Conservation (phyloP, 169 alveolate genomes). For the Cryptosporidium ubiquitum region DNA sequence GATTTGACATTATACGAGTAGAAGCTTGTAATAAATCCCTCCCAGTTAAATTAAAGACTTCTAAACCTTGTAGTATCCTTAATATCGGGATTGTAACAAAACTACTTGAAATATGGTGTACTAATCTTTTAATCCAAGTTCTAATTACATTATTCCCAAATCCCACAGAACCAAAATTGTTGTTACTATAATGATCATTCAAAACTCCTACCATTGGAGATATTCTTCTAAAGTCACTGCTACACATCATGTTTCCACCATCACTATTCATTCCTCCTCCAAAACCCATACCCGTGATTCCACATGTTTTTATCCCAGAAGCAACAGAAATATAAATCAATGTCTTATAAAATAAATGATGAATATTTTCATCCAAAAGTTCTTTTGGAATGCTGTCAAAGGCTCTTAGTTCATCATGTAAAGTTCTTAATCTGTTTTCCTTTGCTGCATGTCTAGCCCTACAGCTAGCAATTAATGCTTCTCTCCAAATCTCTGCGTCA, state of each 20-base stretch:
- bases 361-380: conserved; percentile 36
- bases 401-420: conserved; percentile 60
- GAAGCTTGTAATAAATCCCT: conserved; percentile 63
- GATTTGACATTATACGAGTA: background rate
- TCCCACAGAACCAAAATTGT: background rate
- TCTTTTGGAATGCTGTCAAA: conserved; percentile 56
- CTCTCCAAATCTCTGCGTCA: conserved; percentile 73
- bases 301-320: background rate
- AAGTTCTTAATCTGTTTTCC: conserved; percentile 39
- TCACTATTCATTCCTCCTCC: background rate
- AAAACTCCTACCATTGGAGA: background rate
- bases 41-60: conserved; percentile 29
- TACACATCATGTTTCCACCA: background rate
- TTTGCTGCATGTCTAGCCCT: conserved; percentile 66
- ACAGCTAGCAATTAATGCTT: conserved; percentile 62
- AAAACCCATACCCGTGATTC: background rate
- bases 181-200: background rate
- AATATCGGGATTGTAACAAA: conserved; percentile 28
- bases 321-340: conserved; percentile 3
- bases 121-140: background rate
- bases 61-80: conserved; percentile 56
- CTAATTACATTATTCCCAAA: background rate
- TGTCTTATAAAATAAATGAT: conserved; percentile 30
- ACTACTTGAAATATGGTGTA: conserved; percentile 5
- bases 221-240: background rate